These are phyloP conservation scores for Lupinus albus DNA, from an alignment of 306 rosid genomes.

Conservation along the genomic window DNA sequence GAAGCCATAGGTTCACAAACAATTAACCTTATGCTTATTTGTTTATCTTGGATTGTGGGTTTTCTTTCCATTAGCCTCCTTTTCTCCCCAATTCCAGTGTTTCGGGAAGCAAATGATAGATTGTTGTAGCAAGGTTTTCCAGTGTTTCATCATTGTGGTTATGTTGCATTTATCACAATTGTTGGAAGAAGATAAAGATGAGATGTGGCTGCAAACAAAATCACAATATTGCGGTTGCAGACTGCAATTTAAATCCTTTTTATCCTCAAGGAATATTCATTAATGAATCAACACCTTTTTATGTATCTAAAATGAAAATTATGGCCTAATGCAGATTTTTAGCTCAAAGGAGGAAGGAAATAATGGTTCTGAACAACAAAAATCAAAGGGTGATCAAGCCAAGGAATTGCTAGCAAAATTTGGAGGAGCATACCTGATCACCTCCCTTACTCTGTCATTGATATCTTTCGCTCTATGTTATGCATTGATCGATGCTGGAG, in stretches of 20 bases:
- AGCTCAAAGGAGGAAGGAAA: conserved; percentile 72
- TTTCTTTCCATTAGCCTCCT: conserved; percentile 2
- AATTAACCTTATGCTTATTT: conserved; percentile 16
- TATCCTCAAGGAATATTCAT: conserved; percentile 22
- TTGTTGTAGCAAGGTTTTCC: neutral
- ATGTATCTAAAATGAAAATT: conserved; percentile 17
- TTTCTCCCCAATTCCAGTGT: neutral
- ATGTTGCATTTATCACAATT: no score
- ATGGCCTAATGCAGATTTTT: conserved; percentile 65
- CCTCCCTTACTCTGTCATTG: conserved; percentile 80
- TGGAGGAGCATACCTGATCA: conserved; percentile 90
- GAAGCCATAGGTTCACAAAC: conserved; percentile 6
- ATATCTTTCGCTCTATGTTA: conserved; percentile 80
- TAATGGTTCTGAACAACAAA: conserved; percentile 47
- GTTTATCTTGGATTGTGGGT: conserved; percentile 26
- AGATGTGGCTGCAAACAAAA: no score
- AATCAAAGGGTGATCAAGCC: conserved; percentile 84
- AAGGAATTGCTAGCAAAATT: conserved; percentile 88
- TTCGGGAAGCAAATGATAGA: conserved; percentile 16
- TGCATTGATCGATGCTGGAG: conserved; percentile 65
- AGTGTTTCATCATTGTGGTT: no score
- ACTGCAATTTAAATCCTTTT: no score
- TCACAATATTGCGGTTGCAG: no score
- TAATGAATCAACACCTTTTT: neutral
- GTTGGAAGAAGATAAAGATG: no score